These are phyloP conservation scores for Podaxis sp. DNA, from an alignment of 768 basidiomycete species.

Conservation along the genomic window DNA sequence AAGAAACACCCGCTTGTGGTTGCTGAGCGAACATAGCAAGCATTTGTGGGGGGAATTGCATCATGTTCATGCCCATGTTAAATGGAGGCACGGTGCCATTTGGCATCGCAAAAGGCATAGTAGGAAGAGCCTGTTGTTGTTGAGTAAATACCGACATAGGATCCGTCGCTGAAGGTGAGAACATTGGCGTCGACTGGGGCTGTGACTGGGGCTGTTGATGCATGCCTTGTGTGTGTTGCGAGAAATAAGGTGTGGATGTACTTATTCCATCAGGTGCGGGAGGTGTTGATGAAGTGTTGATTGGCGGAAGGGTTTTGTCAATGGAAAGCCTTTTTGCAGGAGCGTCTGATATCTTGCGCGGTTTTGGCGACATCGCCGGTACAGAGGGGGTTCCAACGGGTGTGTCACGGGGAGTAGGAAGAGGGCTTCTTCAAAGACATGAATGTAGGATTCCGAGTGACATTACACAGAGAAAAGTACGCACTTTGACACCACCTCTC, in stretches of 20 bases:
- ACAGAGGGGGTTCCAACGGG: slow-evolving; percentile 30
- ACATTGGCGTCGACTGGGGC: background rate
- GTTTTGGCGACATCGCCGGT: background rate
- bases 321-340: background rate
- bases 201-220: background rate
- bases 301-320: background rate
- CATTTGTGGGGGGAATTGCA: slow-evolving; percentile 3
- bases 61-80: slow-evolving; percentile 12
- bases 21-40: slow-evolving; percentile 11
- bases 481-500: slow-evolving; percentile 42
- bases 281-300: background rate
- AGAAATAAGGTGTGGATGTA: background rate
- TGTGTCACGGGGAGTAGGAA: slow-evolving; percentile 60
- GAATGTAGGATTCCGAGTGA: slow-evolving; percentile 4
- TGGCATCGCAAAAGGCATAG: slow-evolving; percentile 2
- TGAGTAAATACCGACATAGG: slow-evolving; percentile 2
- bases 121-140: slow-evolving; percentile 3
- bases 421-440: slow-evolving; percentile 43
- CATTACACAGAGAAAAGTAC: slow-evolving; percentile 19
- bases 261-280: background rate
- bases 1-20: background rate
- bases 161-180: background rate
- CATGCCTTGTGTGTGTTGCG: background rate
- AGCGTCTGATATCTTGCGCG: background rate
- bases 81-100: background rate